phyloP scores from a whole-genome alignment of 345 rosid genomes.

The Schrenkiella parvula region DNA sequence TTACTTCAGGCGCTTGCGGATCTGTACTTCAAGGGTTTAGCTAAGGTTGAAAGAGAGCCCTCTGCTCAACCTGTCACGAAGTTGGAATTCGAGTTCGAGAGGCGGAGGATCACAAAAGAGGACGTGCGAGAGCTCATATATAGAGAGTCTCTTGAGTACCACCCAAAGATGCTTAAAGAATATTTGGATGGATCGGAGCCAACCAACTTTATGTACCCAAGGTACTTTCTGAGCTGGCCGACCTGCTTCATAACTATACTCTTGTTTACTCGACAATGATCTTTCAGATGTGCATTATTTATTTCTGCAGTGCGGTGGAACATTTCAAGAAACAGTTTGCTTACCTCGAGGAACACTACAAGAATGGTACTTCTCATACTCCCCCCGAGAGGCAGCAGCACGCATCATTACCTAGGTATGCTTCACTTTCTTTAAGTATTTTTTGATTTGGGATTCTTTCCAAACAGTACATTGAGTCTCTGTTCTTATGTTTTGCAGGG shows the following conservation, averaged over 20 bases:
- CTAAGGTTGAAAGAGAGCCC: slow-evolving; percentile 95
- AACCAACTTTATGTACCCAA: slow-evolving; percentile 91
- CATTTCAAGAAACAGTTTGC: slow-evolving; percentile 99
- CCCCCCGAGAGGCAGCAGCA: slow-evolving; percentile 97
- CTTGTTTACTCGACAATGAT: neutral
- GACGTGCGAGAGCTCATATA: slow-evolving; percentile 92
- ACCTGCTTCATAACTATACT: neutral
- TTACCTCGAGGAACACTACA: slow-evolving; percentile 90
- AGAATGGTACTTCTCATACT: slow-evolving; percentile 67
- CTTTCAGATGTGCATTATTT: neutral
- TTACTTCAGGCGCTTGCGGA: slow-evolving; percentile 82
- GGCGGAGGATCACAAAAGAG: slow-evolving; percentile 92
- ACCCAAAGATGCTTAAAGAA: slow-evolving; percentile 93
- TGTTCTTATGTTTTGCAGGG: slow-evolving; percentile 39
- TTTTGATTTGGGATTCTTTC: neutral
- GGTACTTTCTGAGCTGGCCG: slow-evolving; percentile 40
- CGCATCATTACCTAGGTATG: slow-evolving; percentile 92
- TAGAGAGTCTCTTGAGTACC: slow-evolving; percentile 88
- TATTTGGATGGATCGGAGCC: slow-evolving; percentile 88
- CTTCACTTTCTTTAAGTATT: neutral
- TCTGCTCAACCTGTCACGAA: slow-evolving; percentile 93
- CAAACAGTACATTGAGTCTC: neutral
- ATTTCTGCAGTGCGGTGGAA: slow-evolving; percentile 81
- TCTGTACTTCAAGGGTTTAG: slow-evolving; percentile 85
- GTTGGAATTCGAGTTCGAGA: slow-evolving; percentile 96